Conservation (phyloP, 257 asterid genomes). For the Sherardia arvensis region DNA sequence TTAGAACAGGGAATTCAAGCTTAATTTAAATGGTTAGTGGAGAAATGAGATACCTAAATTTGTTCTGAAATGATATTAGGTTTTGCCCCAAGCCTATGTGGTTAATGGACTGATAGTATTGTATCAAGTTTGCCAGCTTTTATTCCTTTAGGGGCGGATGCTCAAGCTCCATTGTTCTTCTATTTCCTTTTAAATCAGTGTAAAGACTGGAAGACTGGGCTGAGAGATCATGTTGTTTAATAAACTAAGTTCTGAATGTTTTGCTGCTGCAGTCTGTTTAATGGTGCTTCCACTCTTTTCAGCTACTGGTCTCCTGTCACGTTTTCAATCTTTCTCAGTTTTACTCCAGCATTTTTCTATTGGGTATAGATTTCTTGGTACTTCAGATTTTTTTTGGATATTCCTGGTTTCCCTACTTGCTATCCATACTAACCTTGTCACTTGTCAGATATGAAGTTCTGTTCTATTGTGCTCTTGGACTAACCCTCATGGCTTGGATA, state of each 20-base stretch:
- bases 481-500: slow-evolving; percentile 84
- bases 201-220: background rate
- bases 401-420: slow-evolving; percentile 4
- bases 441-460: slow-evolving; percentile 97
- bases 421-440: slow-evolving; percentile 13
- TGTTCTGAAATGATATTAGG: no score
- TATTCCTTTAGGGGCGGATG: no score
- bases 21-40: no score
- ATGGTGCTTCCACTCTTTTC: slow-evolving; percentile 90
- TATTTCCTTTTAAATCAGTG: background rate
- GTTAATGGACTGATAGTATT: no score
- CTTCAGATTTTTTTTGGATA: background rate
- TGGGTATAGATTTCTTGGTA: slow-evolving; percentile 54
- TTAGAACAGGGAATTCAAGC: no score
- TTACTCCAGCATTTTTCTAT: slow-evolving; percentile 92
- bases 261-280: slow-evolving; percentile 42
- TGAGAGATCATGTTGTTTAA: background rate
- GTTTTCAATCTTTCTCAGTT: slow-evolving; percentile 88
- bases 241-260: background rate
- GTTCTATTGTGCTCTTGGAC: slow-evolving; percentile 80
- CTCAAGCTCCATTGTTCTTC: background rate
- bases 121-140: no score
- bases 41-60: no score
- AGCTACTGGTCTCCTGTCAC: slow-evolving; percentile 54
- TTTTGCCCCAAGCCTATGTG: no score